phyloP scores from a whole-genome alignment of 208 protist genomes.

The Leishmania aethiopica region DNA sequence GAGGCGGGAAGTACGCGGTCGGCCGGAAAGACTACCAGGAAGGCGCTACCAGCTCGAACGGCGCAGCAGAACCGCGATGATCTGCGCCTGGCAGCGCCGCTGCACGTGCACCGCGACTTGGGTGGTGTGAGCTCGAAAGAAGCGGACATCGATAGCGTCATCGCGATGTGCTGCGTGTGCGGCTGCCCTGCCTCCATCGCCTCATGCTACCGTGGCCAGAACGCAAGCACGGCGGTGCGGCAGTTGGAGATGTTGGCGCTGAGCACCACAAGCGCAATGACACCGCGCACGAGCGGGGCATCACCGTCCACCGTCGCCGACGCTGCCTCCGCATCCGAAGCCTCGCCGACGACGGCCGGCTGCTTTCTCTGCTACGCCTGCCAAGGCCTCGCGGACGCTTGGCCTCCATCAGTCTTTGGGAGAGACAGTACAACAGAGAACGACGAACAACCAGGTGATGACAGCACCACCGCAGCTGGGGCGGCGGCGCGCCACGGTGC shows the following conservation, averaged over 20 bases:
- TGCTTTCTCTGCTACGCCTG: constrained; percentile 32
- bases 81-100: constrained; percentile 5
- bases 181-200: constrained; percentile 17
- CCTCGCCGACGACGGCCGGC: not conserved
- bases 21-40: not conserved
- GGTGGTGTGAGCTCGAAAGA: not conserved
- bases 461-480: not conserved
- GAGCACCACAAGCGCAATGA: not conserved
- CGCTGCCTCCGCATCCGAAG: not conserved
- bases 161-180: constrained; percentile 34
- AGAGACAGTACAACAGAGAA: not conserved
- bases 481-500: not conserved
- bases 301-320: not conserved
- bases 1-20: not conserved
- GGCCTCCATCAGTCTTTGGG: constrained; percentile 15
- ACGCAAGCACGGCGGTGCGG: not conserved
- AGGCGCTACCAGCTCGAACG: constrained; percentile 24
- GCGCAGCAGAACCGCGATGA: constrained; percentile 40
- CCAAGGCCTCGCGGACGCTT: constrained; percentile 15
- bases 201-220: not conserved
- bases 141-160: not conserved
- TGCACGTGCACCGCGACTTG: not conserved
- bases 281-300: too few relatives aligned
- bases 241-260: not conserved
- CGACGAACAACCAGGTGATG: too few relatives aligned